Percentiles rank a stretch among this genome's conserved stretches.
Conservation (phyloP, 768 basidiomycete species). For the Pleurotus djamor region DNA sequence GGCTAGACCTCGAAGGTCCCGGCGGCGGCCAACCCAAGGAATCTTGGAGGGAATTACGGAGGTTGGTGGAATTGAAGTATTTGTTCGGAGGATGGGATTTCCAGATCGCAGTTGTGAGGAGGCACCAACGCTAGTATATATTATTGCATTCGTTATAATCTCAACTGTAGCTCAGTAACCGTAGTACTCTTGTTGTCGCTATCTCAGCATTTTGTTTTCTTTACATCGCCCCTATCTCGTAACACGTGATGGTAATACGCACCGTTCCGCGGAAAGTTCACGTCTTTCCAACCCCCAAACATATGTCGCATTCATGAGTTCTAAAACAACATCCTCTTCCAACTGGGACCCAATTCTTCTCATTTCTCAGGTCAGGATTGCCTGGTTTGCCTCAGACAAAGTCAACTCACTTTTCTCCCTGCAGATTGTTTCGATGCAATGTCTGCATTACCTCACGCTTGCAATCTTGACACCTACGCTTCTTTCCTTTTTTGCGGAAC, state of each 20-base stretch:
- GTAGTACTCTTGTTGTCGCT: too few species aligned
- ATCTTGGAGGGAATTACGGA: conserved; percentile 81
- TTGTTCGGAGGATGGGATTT: conserved; percentile 85
- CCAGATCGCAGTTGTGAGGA: conserved; percentile 79
- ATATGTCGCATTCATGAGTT: neutral
- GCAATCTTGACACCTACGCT: conserved; percentile 80
- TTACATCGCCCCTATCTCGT: too few species aligned
- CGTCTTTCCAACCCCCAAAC: too few species aligned
- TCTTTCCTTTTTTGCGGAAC: conserved; percentile 72
- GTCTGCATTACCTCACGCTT: conserved; percentile 90
- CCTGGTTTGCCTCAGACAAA: neutral
- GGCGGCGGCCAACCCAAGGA: neutral
- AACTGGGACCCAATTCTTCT: neutral
- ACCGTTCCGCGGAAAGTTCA: too few species aligned
- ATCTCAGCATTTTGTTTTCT: too few species aligned
- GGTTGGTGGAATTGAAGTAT: conserved; percentile 81
- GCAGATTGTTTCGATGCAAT: conserved; percentile 94
- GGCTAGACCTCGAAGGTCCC: conserved; percentile 14
- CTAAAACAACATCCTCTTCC: neutral
- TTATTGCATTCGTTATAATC: neutral
- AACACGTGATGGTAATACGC: too few species aligned
- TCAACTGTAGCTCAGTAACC: neutral
- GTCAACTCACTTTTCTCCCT: neutral
- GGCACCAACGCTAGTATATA: conserved; percentile 40
- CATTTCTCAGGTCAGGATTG: neutral